Base-by-base conservation (phyloP, 768 basidiomycete genomes). In the Boletus rubropictus region DNA sequence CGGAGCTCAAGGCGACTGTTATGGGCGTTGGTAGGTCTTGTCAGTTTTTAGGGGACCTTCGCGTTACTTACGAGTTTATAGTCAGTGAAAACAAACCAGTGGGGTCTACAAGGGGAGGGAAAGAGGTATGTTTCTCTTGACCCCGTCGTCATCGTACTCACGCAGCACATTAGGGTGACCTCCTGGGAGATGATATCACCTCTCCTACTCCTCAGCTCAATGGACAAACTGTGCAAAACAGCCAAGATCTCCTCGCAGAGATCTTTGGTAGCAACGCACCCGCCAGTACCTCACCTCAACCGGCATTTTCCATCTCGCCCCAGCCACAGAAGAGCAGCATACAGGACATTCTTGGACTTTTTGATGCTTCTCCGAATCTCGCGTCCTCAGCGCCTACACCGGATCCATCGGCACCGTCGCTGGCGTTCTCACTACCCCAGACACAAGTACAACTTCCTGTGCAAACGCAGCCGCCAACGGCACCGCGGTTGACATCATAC, bases 61-160 rank as follows among this genome's bases (percentile, higher is more conserved):
- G n/a, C 37, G 22, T 3, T 7, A 4, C 37, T 65, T 15, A 53
- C 22, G 6, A 5, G 11, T 49, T 24, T 42, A 8, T 55, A 94
- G 92, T 93, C 43, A 94, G 91, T 68, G 95, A 99, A 69, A 90
- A 92, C 61, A 91, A 93, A 60, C 89, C 90, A 29, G 96, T 99
- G 25, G 96, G 95, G 4, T 93, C 93, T 1, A 89, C 92, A 1
- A 75, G 80, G 58, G 77, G 80, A 14, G 78, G 78, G 27, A 86
- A 82, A 66, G 89, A 92, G 50, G 86, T 85, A 56, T 21, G 76
- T 61, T 18, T 34, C 14, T 15, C 32, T 32, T 21, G 12, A 7
- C 21, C n/a, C 17, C 14, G 11, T 28, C 7, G 3, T 14, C 49
- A 10, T 35, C 21, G 24, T 42, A 48, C 21, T 48, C 45, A 51